Conservation (phyloP, 2,329 filamentous ascomycete species). For the Claviceps fusiformis region DNA sequence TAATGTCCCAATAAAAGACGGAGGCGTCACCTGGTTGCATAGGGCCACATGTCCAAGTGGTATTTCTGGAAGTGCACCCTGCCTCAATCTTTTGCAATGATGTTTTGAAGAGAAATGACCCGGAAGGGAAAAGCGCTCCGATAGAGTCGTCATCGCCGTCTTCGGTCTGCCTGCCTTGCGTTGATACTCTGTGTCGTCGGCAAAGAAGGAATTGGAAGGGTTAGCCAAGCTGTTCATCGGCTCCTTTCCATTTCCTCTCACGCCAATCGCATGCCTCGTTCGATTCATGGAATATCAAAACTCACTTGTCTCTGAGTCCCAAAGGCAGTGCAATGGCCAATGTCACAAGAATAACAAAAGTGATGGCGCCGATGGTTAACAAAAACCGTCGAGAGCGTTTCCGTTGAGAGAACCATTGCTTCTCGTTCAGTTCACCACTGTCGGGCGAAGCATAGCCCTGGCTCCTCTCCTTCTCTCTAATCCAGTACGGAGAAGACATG, state of each 20-base stretch:
- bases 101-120: conserved; percentile 47
- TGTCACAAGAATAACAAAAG: conserved; percentile 19
- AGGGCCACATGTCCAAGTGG: conserved; percentile 51
- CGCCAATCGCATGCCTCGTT: too few species aligned
- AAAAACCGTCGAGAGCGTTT: conserved; percentile 21
- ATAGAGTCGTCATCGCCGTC: conserved; percentile 1
- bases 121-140: conserved; percentile 37
- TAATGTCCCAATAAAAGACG: conserved; percentile 50
- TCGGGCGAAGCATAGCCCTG: neutral
- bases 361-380: conserved; percentile 15
- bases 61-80: conserved; percentile 42
- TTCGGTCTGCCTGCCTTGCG: neutral
- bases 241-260: too few species aligned
- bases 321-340: conserved; percentile 27
- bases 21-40: conserved; percentile 29
- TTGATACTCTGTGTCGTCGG: conserved; percentile 1
- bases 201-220: neutral
- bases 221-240: too few species aligned
- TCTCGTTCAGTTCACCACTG: conserved; percentile 1
- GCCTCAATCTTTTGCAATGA: conserved; percentile 39
- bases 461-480: neutral
- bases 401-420: conserved; percentile 8
- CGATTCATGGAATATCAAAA: neutral
- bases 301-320: conserved; percentile 22
- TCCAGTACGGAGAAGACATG: conserved; percentile 2